These are phyloP conservation scores for Claviceps capensis DNA, from an alignment of 2,329 filamentous ascomycete genomes.

Conservation along the genomic window DNA sequence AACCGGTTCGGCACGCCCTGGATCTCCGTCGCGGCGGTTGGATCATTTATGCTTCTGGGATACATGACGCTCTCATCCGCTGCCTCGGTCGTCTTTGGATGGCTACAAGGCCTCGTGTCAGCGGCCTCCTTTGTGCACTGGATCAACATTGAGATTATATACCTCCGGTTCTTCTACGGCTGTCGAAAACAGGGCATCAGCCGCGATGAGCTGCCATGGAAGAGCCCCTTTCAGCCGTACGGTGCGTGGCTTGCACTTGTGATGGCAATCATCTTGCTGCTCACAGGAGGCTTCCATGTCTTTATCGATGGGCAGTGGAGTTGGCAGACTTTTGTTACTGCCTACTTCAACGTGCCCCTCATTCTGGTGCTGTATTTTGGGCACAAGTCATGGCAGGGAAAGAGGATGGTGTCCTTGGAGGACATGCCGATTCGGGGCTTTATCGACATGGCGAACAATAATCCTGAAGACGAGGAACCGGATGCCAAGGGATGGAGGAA, in stretches of 20 bases:
- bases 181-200: conserved; percentile 34
- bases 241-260: conserved; percentile 43
- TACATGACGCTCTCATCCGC: conserved; percentile 49
- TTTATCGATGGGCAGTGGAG: conserved; percentile 52
- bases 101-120: conserved; percentile 51
- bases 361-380: conserved; percentile 42
- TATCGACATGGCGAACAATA: conserved; percentile 6
- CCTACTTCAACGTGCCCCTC: conserved; percentile 42
- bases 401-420: conserved; percentile 8
- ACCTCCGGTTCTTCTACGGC: conserved; percentile 38
- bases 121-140: conserved; percentile 38
- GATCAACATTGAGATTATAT: conserved; percentile 36
- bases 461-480: conserved; percentile 4
- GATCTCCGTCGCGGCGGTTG: conserved; percentile 30
- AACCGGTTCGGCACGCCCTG: conserved; percentile 42
- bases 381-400: conserved; percentile 32
- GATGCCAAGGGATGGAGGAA: conserved; percentile 7
- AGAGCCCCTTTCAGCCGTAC: conserved; percentile 37
- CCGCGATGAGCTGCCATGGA: conserved; percentile 30
- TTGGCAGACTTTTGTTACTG: conserved; percentile 42
- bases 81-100: conserved; percentile 46
- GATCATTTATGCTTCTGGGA: conserved; percentile 43
- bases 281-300: conserved; percentile 57
- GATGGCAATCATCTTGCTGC: conserved; percentile 38
- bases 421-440: conserved; percentile 11